These are phyloP conservation scores for Flagelloscypha sp. DNA, from an alignment of 768 basidiomycete species.

Conservation along the genomic window DNA sequence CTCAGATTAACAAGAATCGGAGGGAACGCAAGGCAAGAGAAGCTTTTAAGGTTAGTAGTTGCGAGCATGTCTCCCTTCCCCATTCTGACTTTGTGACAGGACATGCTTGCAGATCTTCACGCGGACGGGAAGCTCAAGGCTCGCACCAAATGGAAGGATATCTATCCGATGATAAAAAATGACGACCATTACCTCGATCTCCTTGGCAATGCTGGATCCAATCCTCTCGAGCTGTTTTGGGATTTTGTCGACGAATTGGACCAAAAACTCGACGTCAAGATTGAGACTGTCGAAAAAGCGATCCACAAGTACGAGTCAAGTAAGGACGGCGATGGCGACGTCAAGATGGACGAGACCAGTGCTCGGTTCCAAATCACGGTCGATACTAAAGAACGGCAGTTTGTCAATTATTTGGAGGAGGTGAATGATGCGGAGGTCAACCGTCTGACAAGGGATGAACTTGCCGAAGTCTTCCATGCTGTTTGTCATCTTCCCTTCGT, in stretches of 20 bases:
- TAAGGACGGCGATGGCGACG: constrained; percentile 25
- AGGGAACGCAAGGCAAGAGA: constrained; percentile 87
- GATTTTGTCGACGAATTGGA: constrained; percentile 84
- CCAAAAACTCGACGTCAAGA: constrained; percentile 75
- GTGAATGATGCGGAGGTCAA: constrained; percentile 45
- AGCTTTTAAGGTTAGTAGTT: constrained; percentile 63
- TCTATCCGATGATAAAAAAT: constrained; percentile 67
- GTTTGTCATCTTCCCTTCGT: constrained; percentile 32
- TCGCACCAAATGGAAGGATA: constrained; percentile 85
- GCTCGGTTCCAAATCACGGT: constrained; percentile 33
- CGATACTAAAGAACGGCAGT: constrained; percentile 63
- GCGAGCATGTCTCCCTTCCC: background rate
- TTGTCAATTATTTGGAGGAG: constrained; percentile 45
- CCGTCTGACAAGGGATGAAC: constrained; percentile 41
- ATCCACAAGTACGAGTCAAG: constrained; percentile 46
- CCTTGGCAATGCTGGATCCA: constrained; percentile 90
- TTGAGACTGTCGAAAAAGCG: constrained; percentile 55
- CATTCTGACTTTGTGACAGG: constrained; percentile 29
- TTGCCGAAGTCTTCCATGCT: constrained; percentile 50
- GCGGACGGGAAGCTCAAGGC: constrained; percentile 62
- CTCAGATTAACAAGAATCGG: constrained; percentile 76
- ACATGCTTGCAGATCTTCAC: constrained; percentile 64
- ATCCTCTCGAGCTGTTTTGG: constrained; percentile 95
- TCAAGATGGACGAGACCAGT: constrained; percentile 16
- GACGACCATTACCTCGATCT: constrained; percentile 82